phyloP scores from a whole-genome alignment of 1,139 yeast species.

The Hemisphaericaspora subhashii region DNA sequence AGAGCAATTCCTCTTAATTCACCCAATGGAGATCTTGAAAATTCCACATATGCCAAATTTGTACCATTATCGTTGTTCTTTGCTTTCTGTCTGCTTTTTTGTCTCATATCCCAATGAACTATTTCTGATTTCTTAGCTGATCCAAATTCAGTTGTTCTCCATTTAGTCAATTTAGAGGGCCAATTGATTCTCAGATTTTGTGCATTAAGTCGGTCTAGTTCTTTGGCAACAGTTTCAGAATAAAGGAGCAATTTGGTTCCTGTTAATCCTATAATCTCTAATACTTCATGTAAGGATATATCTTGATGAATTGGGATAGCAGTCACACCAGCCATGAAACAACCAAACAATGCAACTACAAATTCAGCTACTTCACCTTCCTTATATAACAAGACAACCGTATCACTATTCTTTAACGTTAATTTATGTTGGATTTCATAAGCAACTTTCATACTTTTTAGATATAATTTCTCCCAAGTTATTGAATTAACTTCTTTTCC shows the following conservation, averaged over 20 bases:
- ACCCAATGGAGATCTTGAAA: slow-evolving; percentile 86
- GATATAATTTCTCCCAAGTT: slow-evolving; percentile 87
- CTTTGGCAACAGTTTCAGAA: slow-evolving; percentile 75
- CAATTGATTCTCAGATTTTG: slow-evolving; percentile 34
- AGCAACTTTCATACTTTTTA: slow-evolving; percentile 85
- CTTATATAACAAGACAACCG: slow-evolving; percentile 81
- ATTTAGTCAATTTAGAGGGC: slow-evolving; percentile 54
- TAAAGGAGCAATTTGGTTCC: slow-evolving; percentile 77
- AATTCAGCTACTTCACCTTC: slow-evolving; percentile 85
- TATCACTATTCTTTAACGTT: slow-evolving; percentile 73
- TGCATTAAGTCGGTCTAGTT: slow-evolving; percentile 58
- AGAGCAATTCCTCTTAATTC: slow-evolving; percentile 91
- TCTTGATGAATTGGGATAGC: slow-evolving; percentile 91
- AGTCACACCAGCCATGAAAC: slow-evolving; percentile 89
- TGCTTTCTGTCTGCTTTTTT: slow-evolving; percentile 18
- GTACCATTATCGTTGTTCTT: slow-evolving; percentile 39
- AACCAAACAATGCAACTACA: slow-evolving; percentile 82
- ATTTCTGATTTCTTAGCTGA: slow-evolving; percentile 49
- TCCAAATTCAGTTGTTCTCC: slow-evolving; percentile 92
- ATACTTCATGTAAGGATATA: slow-evolving; percentile 63
- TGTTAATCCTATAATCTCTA: slow-evolving; percentile 70
- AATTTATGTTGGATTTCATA: slow-evolving; percentile 76
- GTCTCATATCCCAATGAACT: slow-evolving; percentile 25
- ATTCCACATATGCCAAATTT: slow-evolving; percentile 91
- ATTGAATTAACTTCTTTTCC: slow-evolving; percentile 80